These are phyloP conservation scores for Sanghuangporus sanghuang DNA, from an alignment of 1,284 basidiomycete genomes.

Conservation along the genomic window DNA sequence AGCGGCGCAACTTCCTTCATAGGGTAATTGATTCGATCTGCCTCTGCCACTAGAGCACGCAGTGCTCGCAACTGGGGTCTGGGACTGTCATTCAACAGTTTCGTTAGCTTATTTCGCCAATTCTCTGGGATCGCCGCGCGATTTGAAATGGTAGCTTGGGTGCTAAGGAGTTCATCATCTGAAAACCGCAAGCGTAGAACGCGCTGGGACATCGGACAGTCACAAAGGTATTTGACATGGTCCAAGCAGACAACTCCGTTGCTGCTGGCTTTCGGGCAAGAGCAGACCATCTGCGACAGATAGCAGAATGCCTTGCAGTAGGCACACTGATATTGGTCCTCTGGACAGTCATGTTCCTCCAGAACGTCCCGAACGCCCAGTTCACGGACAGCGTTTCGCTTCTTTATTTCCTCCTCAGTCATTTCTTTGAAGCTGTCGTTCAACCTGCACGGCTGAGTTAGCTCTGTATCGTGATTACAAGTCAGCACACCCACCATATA, in stretches of 20 bases:
- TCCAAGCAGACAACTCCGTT: constrained; percentile 79
- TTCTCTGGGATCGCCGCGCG: constrained; percentile 69
- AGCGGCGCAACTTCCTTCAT: constrained; percentile 72
- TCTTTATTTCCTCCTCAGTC: constrained; percentile 77
- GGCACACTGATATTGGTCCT: constrained; percentile 93
- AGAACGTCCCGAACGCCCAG: constrained; percentile 62
- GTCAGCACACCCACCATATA: constrained; percentile 64
- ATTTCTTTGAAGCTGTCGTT: constrained; percentile 83
- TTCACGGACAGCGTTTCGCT: constrained; percentile 57
- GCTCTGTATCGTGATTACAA: constrained; percentile 12
- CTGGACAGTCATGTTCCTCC: constrained; percentile 77
- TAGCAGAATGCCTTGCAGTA: constrained; percentile 96
- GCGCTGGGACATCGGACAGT: constrained; percentile 54
- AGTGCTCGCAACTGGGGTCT: constrained; percentile 74
- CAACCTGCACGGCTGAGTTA: constrained; percentile 50
- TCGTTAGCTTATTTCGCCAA: constrained; percentile 73
- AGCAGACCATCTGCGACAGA: constrained; percentile 85
- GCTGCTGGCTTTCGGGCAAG: constrained; percentile 46
- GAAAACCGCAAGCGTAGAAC: constrained; percentile 77
- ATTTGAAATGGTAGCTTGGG: constrained; percentile 57
- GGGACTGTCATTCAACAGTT: constrained; percentile 60
- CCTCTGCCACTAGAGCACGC: constrained; percentile 77
- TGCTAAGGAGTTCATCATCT: constrained; percentile 74
- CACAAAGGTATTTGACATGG: constrained; percentile 77
- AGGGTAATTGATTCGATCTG: constrained; percentile 75